Evolutionary conservation across 768 basidiomycete species (phyloP), one percentile per base, ranked within the genome.

Genomic region (Amanita exitialis): DNA sequence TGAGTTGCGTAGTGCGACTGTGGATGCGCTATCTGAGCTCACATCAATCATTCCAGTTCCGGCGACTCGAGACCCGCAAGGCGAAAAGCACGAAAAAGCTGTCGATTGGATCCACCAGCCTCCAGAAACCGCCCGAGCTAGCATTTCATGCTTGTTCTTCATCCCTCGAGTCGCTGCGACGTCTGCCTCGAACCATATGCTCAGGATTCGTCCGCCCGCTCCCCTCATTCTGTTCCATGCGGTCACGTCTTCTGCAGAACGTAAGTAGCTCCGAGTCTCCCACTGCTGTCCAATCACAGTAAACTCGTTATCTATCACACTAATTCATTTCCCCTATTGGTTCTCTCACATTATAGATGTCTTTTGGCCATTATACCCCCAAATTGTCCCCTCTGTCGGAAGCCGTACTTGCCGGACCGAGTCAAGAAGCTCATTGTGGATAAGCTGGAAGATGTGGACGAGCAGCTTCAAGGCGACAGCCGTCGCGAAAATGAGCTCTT

Each of bases 211-310:
- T 62, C 71, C 35, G 64, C 68, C 37, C 73, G 74, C 58, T 69
- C 76, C 43, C 86, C 85, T 4, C 78, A 84, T 62, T 82, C 78
- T 10, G 86, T 89, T 55, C 75, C 80, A 27, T 90, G 86, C 59
- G 86, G 86, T 35, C 84, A 88, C 64, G 75, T 85, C 34, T 87
- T 88, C 69, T 88, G 86, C 62, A 70, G 70, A 60, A 63, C 68
- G 85, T 86, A 61, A 62, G 83, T 41, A 21, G 30, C 27, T 25
- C 27, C 45, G 25, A 21, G n/a, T 39, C 45, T 20, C 54, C 28
- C 39, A 32, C 23, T 39, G 48, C 15, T 46, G 18, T 53, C 53
- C 52, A 54, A 53, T 49, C 21, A 42, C 41, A 39, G 10, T 30
- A 46, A 27, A 10, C 38, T 25, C 41, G 13, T 50, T 35, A 41